phyloP scores from a whole-genome alignment of 345 rosid genomes.

The Ricinus communis region DNA sequence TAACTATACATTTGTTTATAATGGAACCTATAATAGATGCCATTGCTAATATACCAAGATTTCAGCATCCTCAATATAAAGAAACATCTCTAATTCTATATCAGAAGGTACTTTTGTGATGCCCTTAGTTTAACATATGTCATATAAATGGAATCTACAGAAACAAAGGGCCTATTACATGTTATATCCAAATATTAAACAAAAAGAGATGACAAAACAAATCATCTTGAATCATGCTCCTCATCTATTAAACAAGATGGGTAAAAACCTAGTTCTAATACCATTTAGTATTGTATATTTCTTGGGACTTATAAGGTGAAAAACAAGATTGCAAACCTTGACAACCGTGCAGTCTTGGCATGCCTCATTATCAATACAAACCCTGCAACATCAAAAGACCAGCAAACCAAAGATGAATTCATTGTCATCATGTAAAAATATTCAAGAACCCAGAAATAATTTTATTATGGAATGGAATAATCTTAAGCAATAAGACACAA shows the following conservation, averaged over 20 bases:
- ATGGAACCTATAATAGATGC: no score
- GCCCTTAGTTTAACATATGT: no score
- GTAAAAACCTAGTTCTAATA: background rate
- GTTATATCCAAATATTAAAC: no score
- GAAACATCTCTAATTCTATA: no score
- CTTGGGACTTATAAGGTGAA: background rate
- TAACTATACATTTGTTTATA: no score
- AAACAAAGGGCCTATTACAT: no score
- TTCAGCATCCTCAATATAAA: no score
- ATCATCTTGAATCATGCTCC: background rate
- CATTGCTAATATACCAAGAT: no score
- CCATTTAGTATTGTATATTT: background rate
- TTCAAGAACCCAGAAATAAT: background rate
- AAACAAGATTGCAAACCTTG: constrained; percentile 57
- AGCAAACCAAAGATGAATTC: background rate
- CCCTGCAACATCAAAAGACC: constrained; percentile 46
- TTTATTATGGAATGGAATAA: background rate
- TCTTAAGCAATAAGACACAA: no score
- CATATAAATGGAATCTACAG: no score
- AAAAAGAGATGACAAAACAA: background rate
- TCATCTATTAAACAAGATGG: background rate
- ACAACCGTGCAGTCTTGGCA: constrained; percentile 76
- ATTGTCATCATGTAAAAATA: background rate
- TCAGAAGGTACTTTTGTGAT: no score
- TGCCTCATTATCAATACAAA: constrained; percentile 80